phyloP scores from a whole-genome alignment of 805 yeast genomes.

The Cyberlindnera nakhonratchasimensis region DNA sequence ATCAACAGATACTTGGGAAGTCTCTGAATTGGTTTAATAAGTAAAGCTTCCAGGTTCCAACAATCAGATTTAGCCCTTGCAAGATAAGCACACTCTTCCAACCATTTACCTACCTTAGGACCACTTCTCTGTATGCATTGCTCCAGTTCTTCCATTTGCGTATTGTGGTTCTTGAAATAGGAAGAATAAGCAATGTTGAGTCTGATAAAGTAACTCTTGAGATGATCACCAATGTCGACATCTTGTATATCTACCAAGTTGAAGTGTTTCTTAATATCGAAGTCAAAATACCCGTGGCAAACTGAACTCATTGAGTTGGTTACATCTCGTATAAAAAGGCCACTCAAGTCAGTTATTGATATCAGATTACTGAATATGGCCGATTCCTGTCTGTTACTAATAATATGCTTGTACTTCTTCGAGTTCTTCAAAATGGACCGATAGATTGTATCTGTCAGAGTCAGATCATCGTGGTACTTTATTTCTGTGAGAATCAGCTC shows the following conservation, averaged over 20 bases:
- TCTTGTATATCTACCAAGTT: conserved; percentile 10
- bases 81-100: conserved; percentile 31
- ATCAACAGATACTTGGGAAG: conserved; percentile 23
- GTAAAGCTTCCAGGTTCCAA: conserved; percentile 29
- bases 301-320: conserved; percentile 3
- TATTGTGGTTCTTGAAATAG: conserved; percentile 31
- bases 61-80: conserved; percentile 25
- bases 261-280: conserved; percentile 11
- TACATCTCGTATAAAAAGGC: conserved; percentile 28
- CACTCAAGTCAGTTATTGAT: conserved; percentile 36
- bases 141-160: conserved; percentile 30
- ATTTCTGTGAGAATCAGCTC: conserved; percentile 34
- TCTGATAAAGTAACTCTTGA: conserved; percentile 32
- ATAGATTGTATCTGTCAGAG: conserved; percentile 31
- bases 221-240: conserved; percentile 30
- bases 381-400: conserved; percentile 35
- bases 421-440: conserved; percentile 32
- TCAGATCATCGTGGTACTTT: conserved; percentile 31
- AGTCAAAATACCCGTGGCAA: conserved; percentile 3
- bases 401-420: conserved; percentile 28
- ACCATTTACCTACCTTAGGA: conserved; percentile 32
- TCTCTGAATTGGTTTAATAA: conserved; percentile 33
- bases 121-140: conserved; percentile 17
- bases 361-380: conserved; percentile 43
- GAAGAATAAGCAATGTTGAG: conserved; percentile 33